Evolutionary conservation across 441 rosid genomes (phyloP).

Genomic region (California macrophylla): DNA sequence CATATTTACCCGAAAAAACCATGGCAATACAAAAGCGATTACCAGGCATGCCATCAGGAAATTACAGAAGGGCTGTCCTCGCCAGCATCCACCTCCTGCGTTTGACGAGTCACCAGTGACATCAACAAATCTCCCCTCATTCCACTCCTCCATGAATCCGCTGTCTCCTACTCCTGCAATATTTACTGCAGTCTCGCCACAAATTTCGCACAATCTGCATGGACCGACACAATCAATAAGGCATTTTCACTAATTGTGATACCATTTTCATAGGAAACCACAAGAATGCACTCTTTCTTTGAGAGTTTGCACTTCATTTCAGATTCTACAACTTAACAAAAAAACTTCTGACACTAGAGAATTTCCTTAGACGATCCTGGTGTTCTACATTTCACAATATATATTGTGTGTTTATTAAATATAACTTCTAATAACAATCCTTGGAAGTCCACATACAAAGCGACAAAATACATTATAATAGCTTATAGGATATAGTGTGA

Average conservation of each 20-base stretch:
- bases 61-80: conserved; percentile 59
- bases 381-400: not conserved
- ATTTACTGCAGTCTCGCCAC: conserved; percentile 46
- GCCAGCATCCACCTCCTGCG: conserved; percentile 35
- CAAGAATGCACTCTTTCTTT: not conserved
- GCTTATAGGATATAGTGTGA: not conserved
- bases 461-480: not conserved
- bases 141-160: conserved; percentile 46
- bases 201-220: conserved; percentile 56
- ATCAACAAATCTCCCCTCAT: conserved; percentile 24
- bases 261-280: conserved; percentile 4
- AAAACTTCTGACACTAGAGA: too few relatives aligned
- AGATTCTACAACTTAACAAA: too few relatives aligned
- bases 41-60: conserved; percentile 61
- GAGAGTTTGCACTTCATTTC: too few relatives aligned
- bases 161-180: conserved; percentile 34
- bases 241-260: not conserved
- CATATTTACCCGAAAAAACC: conserved; percentile 56
- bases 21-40: conserved; percentile 55
- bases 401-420: not conserved
- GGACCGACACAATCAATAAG: not conserved
- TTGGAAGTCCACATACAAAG: too few relatives aligned
- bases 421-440: not conserved
- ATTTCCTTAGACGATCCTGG: too few relatives aligned
- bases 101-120: conserved; percentile 19